These are phyloP conservation scores for Microthlaspi erraticum DNA, from an alignment of 345 rosid genomes.

Conservation along the genomic window DNA sequence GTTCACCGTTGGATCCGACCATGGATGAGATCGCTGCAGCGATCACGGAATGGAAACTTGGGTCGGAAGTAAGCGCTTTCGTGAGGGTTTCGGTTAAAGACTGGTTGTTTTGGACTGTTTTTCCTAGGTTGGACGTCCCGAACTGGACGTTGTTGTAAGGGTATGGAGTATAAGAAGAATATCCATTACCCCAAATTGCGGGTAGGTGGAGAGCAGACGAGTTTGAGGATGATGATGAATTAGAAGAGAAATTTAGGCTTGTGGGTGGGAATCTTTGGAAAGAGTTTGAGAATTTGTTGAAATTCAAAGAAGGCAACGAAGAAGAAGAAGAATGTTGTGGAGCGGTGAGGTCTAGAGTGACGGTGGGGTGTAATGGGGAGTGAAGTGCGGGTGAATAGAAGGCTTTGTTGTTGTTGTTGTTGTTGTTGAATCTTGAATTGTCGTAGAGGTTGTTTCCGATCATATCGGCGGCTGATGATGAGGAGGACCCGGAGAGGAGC, in stretches of 20 bases:
- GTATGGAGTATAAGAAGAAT: constrained; percentile 41
- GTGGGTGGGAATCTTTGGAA: constrained; percentile 57
- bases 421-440: constrained; percentile 50
- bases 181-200: constrained; percentile 56
- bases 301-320: constrained; percentile 46
- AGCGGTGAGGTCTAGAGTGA: constrained; percentile 82
- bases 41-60: constrained; percentile 65
- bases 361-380: constrained; percentile 63
- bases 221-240: constrained; percentile 53
- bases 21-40: constrained; percentile 77
- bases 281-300: constrained; percentile 52
- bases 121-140: constrained; percentile 43
- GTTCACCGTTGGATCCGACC: constrained; percentile 53
- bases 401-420: constrained; percentile 45
- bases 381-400: constrained; percentile 50
- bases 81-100: constrained; percentile 70
- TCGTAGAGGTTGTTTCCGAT: constrained; percentile 61
- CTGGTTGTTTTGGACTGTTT: constrained; percentile 51
- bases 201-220: constrained; percentile 48
- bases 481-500: constrained; percentile 72
- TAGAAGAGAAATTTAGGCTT: constrained; percentile 56
- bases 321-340: constrained; percentile 53
- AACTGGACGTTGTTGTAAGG: constrained; percentile 43
- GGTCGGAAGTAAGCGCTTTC: constrained; percentile 67
- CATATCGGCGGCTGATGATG: constrained; percentile 48